Evolutionary conservation across 768 basidiomycete genomes (phyloP), one percentile per base, ranked within the genome.

Genomic region (Melanogaster broomeanus): DNA sequence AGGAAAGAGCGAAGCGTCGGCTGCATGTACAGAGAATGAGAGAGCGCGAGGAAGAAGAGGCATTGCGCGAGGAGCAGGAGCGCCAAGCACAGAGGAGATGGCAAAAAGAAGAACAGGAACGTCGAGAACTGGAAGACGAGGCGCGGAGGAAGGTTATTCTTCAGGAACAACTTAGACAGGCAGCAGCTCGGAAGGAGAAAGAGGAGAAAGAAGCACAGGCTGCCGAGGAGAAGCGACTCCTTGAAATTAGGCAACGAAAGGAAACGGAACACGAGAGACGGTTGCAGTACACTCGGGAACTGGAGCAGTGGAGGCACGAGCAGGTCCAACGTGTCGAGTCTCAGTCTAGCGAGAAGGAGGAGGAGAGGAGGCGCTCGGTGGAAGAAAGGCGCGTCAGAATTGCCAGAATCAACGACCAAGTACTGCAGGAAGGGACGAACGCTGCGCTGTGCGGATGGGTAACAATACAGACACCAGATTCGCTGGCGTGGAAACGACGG

Each of bases 401-500:
- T 59, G 72, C 72, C 47, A 76, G 71, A 55, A 77, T 87, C 19
- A 72, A 74, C 56, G 66, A 72, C 39, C 75, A 72, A 4, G 75
- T 78, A 33, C 70, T 74, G 35, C 75, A 73, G 45, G 69, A 76
- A 31, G 75, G 71, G 47, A 60, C 60, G 6, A 68, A 65, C 46
- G 68, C 71, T 15, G 69, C 77, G 15, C 58, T 75, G 46, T 71
- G 73, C 11, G 86, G 85, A 0, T 85, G 84, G 82, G 77, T 84
- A 3, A 84, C 83, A 2, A 70, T 86, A 45, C 84, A 85, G 61
- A 76, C 77, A 3, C 70, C 72, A 25, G 79, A 81, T 13, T 74
- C 72, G 3, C 65, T 83, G 48, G 69, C 75, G 1, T 88, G 86
- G 86, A 82, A 81, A 58, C 74, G 86, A 51, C 72, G 84, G n/a